Evolutionary conservation across 1,284 basidiomycete genomes (phyloP).

Genomic region (Bjerkandera adusta): DNA sequence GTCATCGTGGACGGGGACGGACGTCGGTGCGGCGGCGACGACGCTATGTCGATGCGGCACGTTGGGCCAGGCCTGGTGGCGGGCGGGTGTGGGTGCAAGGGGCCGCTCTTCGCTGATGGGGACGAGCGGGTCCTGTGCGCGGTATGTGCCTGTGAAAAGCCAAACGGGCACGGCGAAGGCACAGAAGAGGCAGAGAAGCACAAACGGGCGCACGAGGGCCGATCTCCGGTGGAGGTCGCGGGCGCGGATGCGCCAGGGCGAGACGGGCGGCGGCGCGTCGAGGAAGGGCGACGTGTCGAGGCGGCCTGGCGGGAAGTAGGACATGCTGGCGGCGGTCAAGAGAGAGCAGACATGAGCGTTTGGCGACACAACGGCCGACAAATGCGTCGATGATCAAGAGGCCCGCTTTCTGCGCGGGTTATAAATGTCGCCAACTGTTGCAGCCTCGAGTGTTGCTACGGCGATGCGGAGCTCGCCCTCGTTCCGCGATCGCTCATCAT

Average conservation of each 20-base stretch:
- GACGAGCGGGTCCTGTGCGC: background rate
- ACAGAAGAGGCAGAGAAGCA: conserved; percentile 7
- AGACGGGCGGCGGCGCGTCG: conserved; percentile 8
- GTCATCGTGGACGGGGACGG: background rate
- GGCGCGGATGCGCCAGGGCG: conserved; percentile 5
- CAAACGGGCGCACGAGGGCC: conserved; percentile 4
- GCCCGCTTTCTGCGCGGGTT: too few relatives aligned
- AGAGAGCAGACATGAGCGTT: too few relatives aligned
- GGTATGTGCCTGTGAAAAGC: conserved; percentile 2
- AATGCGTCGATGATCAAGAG: too few relatives aligned
- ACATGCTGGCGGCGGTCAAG: background rate
- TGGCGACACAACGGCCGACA: too few relatives aligned
- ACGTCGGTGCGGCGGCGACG: background rate
- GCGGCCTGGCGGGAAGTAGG: background rate
- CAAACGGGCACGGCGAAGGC: conserved; percentile 13
- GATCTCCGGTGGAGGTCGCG: conserved; percentile 8
- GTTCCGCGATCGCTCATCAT: too few relatives aligned
- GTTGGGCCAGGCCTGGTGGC: background rate
- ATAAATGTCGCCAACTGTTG: too few relatives aligned
- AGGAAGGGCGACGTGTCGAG: conserved; percentile 18
- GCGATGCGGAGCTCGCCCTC: too few relatives aligned
- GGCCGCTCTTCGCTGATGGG: background rate
- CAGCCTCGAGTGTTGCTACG: too few relatives aligned
- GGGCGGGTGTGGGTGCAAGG: background rate
- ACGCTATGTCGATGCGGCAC: background rate